These are phyloP conservation scores for Dothideomycetes sp. DNA, from an alignment of 2,329 filamentous ascomycete species.

Conservation along the genomic window DNA sequence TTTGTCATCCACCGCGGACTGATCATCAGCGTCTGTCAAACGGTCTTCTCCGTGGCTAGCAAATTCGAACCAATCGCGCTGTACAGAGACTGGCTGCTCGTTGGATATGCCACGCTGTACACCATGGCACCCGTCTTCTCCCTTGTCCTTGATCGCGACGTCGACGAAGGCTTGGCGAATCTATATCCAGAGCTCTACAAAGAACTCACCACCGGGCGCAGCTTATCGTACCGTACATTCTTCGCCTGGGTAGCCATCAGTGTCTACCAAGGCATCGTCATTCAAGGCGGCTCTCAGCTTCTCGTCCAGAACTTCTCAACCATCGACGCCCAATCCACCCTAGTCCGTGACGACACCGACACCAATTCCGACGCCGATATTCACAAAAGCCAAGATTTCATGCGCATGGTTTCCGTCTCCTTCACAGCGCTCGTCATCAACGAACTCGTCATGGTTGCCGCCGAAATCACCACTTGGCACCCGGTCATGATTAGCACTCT, in stretches of 20 bases:
- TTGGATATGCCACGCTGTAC: conserved; percentile 93
- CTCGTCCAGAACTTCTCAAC: conserved; percentile 73
- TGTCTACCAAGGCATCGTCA: conserved; percentile 89
- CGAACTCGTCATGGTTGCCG: conserved; percentile 93
- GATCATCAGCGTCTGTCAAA: conserved; percentile 92
- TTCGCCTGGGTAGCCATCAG: conserved; percentile 94
- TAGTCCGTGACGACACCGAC: conserved; percentile 6
- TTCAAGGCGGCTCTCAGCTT: conserved; percentile 87
- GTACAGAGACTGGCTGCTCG: conserved; percentile 93
- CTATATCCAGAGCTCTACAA: conserved; percentile 97
- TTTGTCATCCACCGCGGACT: conserved; percentile 97
- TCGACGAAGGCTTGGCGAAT: conserved; percentile 86
- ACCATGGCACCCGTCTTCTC: conserved; percentile 89
- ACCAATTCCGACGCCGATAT: conserved; percentile 10
- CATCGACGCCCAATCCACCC: conserved; percentile 8
- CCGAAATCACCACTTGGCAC: conserved; percentile 96
- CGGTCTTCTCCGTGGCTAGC: conserved; percentile 89
- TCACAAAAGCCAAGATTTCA: conserved; percentile 18
- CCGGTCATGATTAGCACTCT: conserved; percentile 80
- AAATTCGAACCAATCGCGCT: conserved; percentile 88
- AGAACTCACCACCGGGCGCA: conserved; percentile 81
- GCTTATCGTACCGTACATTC: conserved; percentile 84
- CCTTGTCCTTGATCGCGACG: conserved; percentile 86
- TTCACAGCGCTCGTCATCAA: conserved; percentile 90
- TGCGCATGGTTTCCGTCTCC: conserved; percentile 71